phyloP scores from a whole-genome alignment of 441 rosid species.

The Bocquillonia castaneifolia region DNA sequence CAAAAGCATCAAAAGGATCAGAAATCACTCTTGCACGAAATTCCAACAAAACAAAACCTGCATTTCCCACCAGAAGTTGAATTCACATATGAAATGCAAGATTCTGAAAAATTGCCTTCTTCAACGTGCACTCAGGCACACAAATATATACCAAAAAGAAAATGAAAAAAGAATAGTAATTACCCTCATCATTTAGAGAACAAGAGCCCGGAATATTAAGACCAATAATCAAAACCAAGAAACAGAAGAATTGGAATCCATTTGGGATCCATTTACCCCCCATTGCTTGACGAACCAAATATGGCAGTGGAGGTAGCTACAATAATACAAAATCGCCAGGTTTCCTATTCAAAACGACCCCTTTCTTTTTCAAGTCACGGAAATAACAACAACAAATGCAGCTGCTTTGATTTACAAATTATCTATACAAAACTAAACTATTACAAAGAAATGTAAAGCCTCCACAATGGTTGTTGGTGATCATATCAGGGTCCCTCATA shows the following conservation, averaged over 20 bases:
- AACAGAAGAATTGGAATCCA: slow-evolving; percentile 45
- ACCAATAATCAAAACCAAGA: slow-evolving; percentile 44
- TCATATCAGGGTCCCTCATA: slow-evolving; percentile 62
- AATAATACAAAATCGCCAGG: slow-evolving; percentile 50
- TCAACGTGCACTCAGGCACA: slow-evolving; percentile 16
- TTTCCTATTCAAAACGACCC: slow-evolving; percentile 31
- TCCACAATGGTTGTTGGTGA: slow-evolving; percentile 25
- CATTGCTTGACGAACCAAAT: slow-evolving; percentile 51
- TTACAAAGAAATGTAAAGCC: slow-evolving; percentile 34
- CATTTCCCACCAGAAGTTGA: slow-evolving; percentile 26
- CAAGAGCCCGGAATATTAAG: slow-evolving; percentile 42
- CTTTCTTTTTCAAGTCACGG: slow-evolving; percentile 20
- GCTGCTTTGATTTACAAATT: slow-evolving; percentile 6
- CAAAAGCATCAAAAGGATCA: slow-evolving; percentile 61
- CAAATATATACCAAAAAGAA: background rate
- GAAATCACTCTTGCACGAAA: slow-evolving; percentile 50
- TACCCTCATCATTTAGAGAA: slow-evolving; percentile 67
- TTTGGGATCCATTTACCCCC: slow-evolving; percentile 66
- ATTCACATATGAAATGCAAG: background rate
- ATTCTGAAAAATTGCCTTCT: background rate
- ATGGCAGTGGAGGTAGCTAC: slow-evolving; percentile 44
- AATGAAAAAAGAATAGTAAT: slow-evolving; percentile 6
- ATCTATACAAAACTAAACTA: slow-evolving; percentile 17
- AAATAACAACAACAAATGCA: slow-evolving; percentile 14
- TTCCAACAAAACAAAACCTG: slow-evolving; percentile 60